Base-by-base conservation (phyloP, 768 basidiomycete species). In the Leccinum subgranulosum region DNA sequence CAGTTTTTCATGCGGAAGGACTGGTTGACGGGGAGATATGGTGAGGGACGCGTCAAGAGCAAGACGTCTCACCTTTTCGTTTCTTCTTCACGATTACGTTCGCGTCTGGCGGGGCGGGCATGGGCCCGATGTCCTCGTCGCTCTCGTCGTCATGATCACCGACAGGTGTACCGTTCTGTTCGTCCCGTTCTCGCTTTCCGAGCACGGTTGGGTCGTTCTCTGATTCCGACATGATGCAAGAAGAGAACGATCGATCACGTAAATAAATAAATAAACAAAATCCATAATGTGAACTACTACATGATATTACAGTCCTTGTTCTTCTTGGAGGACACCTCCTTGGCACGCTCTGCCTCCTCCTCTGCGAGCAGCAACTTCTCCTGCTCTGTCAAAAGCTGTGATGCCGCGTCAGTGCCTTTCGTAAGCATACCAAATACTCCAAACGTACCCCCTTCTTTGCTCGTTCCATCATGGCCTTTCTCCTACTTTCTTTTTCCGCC, bases 1-100 rank as follows among this genome's bases (percentile, higher is more conserved):
- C 17, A 98, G 78, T 63, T 85, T 82, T 78, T 98, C 97, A 71
- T 98, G 94, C 0, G 90, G 94, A 7, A 98, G 82, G 45, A 96
- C 94, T 98, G 70, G 2, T 45, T 28, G 57, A 53, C 67, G 59
- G 64, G 19, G 66, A 57, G 65, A 60, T 59, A 60, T 45, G 59
- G 41, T 54, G 23, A 28, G 56, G 51, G 0, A 31, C 36, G 39
- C 28, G 15, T 34, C 25, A 12, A 29, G 49, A 15, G n/a, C 25
- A 23, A 46, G 57, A 48, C 19, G 36, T 23, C 79, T 56, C 67
- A 90, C 92, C 87, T 83, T 90, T 94, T 57, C 91, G 83, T 69
- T 91, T 92, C 78, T 92, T 94, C 76, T 87, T 88, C 19, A 68
- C 74, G 64, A 51, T 63, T 62, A 62, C 71, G 56, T 63, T 75